Evolutionary conservation across 192 early-diverging fungal species (phyloP).

Genomic region (Obelidium mucronatum): DNA sequence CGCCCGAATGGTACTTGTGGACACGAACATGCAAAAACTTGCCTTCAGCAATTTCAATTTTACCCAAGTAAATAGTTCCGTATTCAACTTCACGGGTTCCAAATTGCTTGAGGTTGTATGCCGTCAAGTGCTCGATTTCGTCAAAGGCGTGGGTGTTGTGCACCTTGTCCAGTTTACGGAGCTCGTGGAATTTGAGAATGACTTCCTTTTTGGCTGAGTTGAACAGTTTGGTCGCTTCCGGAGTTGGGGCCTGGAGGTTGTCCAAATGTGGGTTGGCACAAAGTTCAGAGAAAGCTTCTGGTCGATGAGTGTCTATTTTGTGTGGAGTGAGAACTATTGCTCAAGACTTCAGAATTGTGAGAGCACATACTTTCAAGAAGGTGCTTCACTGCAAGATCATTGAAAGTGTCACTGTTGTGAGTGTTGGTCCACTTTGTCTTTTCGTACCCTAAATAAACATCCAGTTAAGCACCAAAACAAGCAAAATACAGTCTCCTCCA

Average conservation of each 20-base stretch:
- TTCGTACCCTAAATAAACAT: not conserved
- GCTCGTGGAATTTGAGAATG: conserved; percentile 21
- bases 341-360: not conserved
- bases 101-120: conserved; percentile 55
- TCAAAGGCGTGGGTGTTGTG: conserved; percentile 52
- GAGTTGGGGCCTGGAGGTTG: not conserved
- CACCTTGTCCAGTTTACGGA: conserved; percentile 20
- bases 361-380: not conserved
- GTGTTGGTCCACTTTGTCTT: conserved; percentile 4
- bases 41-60: conserved; percentile 58
- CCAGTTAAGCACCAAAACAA: not conserved
- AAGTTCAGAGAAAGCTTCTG: not conserved
- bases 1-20: conserved; percentile 50
- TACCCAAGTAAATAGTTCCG: conserved; percentile 63
- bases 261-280: not conserved
- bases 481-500: not conserved
- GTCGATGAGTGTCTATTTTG: conserved; percentile 7
- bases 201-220: not conserved
- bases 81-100: conserved; percentile 61
- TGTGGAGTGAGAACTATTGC: too few species aligned
- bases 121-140: conserved; percentile 53
- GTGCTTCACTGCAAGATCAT: not conserved
- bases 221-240: not conserved
- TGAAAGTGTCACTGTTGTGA: conserved; percentile 15
- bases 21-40: conserved; percentile 63